phyloP scores from a whole-genome alignment of 306 rosid genomes.

The Acacia crassicarpa region DNA sequence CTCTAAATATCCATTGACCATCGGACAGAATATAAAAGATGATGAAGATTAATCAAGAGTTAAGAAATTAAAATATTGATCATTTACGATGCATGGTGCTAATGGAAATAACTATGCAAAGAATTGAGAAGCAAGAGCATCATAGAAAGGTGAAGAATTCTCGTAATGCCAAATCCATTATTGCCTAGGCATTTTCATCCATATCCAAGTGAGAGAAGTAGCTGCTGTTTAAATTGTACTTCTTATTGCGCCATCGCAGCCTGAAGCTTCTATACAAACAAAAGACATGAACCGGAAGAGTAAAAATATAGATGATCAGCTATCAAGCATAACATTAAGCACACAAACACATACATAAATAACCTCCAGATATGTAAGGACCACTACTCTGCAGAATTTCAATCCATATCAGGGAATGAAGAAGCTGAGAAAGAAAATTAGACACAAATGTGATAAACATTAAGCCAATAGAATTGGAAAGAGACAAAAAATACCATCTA shows the following conservation, averaged over 20 bases:
- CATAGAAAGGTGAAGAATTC: not conserved
- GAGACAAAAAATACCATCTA: too few species aligned
- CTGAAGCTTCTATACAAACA: not conserved
- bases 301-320: not conserved
- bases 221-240: not conserved
- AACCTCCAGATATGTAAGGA: conserved; percentile 38
- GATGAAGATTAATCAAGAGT: conserved; percentile 1
- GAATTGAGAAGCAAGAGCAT: not conserved
- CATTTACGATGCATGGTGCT: not conserved
- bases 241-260: not conserved
- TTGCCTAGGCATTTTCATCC: not conserved
- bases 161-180: too few species aligned
- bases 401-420: conserved; percentile 24
- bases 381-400: conserved; percentile 68
- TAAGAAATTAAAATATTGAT: not conserved
- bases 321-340: too few species aligned
- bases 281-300: not conserved
- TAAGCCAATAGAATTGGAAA: too few species aligned
- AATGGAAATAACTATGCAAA: not conserved
- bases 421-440: not conserved
- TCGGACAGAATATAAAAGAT: not conserved
- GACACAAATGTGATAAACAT: conserved; percentile 3
- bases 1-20: not conserved
- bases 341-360: too few species aligned
- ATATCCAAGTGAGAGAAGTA: not conserved